A percentile compares a stretch with the other conserved stretches of the same genome.
These are phyloP conservation scores for Curvularia eragrostidis DNA, from an alignment of 2,329 filamentous ascomycete species.

Conservation along the genomic window DNA sequence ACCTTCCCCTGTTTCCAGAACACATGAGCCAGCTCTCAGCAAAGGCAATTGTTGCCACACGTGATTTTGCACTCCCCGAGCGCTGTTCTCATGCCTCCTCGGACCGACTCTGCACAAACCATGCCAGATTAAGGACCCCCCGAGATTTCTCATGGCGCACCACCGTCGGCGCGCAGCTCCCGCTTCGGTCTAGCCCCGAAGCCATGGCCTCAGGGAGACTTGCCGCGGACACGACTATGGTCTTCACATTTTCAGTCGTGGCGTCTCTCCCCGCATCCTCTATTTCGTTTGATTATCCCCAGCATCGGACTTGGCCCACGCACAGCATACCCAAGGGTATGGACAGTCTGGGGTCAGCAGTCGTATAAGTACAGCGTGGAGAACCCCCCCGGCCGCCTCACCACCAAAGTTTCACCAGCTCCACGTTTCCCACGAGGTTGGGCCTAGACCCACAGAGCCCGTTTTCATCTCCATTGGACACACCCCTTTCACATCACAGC, in stretches of 20 bases:
- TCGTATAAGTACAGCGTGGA: conserved; percentile 32
- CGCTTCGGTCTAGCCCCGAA: conserved; percentile 21
- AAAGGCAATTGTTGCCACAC: not conserved
- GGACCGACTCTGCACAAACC: conserved; percentile 28
- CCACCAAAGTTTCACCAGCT: conserved; percentile 18
- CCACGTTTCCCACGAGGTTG: conserved; percentile 25
- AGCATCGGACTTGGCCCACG: conserved; percentile 24
- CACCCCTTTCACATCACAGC: conserved; percentile 14
- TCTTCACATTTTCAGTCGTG: conserved; percentile 19
- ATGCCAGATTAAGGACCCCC: not conserved
- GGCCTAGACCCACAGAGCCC: conserved; percentile 16
- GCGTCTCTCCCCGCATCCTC: conserved; percentile 35
- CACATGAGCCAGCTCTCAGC: not conserved
- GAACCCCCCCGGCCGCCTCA: conserved; percentile 19
- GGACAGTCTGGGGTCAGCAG: conserved; percentile 16
- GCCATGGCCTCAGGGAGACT: conserved; percentile 18
- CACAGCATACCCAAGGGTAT: conserved; percentile 19
- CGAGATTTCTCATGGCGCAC: conserved; percentile 9
- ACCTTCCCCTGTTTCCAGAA: not conserved
- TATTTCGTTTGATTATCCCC: conserved; percentile 29
- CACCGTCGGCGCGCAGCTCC: conserved; percentile 27
- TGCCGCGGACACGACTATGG: conserved; percentile 4
- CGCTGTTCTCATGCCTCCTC: conserved; percentile 10
- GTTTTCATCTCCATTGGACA: conserved; percentile 2
- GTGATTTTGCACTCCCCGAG: not conserved